Conservation (phyloP, 2,329 filamentous ascomycete genomes). For the Apiospora rasikravindrae region DNA sequence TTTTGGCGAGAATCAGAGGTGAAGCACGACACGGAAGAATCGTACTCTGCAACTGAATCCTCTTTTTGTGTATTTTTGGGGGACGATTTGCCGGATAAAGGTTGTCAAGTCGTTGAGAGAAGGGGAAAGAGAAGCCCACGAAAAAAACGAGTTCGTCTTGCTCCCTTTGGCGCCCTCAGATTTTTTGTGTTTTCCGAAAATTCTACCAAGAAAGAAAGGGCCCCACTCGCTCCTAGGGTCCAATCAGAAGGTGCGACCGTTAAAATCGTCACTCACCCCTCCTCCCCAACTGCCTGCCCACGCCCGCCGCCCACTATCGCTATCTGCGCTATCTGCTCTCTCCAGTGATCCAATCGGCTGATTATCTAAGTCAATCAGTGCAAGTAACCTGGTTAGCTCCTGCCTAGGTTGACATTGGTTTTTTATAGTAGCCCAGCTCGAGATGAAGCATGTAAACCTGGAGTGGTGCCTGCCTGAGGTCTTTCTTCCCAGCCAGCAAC, state of each 20-base stretch:
- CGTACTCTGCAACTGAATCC: conserved; percentile 56
- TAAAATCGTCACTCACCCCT: conserved; percentile 11
- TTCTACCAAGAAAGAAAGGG: conserved; percentile 18
- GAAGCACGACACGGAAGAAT: conserved; percentile 54
- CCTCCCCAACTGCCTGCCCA: neutral
- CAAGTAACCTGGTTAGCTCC: neutral
- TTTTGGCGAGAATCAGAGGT: conserved; percentile 64
- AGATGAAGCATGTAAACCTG: neutral
- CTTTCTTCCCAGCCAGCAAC: neutral
- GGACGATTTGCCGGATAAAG: conserved; percentile 51
- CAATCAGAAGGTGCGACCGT: conserved; percentile 18
- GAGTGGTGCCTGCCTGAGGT: neutral
- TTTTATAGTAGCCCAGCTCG: neutral
- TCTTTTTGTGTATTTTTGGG: conserved; percentile 52
- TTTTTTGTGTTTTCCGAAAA: conserved; percentile 28
- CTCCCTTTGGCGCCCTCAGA: conserved; percentile 15
- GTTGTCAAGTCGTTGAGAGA: conserved; percentile 53
- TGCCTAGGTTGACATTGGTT: neutral
- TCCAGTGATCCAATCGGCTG: neutral
- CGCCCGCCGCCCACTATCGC: neutral
- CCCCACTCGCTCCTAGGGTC: conserved; percentile 7
- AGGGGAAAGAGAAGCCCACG: conserved; percentile 39
- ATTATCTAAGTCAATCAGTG: conserved; percentile 2
- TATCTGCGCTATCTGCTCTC: neutral
- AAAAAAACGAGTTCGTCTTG: conserved; percentile 35